These are phyloP conservation scores for Colletotrichum lini DNA, from an alignment of 2,329 filamentous ascomycete species.

Conservation along the genomic window DNA sequence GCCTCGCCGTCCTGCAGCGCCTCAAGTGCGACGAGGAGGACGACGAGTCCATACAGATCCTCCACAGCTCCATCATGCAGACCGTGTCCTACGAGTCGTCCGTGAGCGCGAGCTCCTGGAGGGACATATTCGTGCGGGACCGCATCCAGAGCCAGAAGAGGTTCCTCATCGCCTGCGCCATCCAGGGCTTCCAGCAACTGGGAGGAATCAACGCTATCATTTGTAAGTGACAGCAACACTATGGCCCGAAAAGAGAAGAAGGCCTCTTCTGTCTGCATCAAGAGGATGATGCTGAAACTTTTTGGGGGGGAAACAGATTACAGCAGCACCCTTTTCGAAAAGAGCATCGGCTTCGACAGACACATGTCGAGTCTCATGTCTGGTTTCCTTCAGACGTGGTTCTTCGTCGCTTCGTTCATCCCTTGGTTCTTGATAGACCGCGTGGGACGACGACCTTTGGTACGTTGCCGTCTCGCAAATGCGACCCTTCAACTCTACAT, in stretches of 20 bases:
- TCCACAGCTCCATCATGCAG: constrained; percentile 51
- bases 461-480: not conserved
- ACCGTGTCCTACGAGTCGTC: constrained; percentile 52
- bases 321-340: constrained; percentile 61
- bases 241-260: not conserved
- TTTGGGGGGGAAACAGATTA: constrained; percentile 51
- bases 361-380: constrained; percentile 65
- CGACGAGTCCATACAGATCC: constrained; percentile 44
- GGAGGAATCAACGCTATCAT: constrained; percentile 65
- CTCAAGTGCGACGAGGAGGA: constrained; percentile 48
- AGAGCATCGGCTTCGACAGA: constrained; percentile 57
- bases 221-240: constrained; percentile 47
- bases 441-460: constrained; percentile 56
- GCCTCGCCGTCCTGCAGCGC: constrained; percentile 54
- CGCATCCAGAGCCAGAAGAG: constrained; percentile 51
- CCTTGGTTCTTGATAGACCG: constrained; percentile 64
- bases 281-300: not conserved
- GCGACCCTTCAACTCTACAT: not conserved
- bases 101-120: constrained; percentile 49
- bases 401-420: constrained; percentile 57
- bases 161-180: constrained; percentile 51
- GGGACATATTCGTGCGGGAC: constrained; percentile 51
- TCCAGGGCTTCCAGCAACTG: constrained; percentile 59
- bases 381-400: constrained; percentile 66
- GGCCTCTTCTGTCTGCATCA: no score